These are phyloP conservation scores for Acrocalymma vagum DNA, from an alignment of 2,329 filamentous ascomycete species.

Conservation along the genomic window DNA sequence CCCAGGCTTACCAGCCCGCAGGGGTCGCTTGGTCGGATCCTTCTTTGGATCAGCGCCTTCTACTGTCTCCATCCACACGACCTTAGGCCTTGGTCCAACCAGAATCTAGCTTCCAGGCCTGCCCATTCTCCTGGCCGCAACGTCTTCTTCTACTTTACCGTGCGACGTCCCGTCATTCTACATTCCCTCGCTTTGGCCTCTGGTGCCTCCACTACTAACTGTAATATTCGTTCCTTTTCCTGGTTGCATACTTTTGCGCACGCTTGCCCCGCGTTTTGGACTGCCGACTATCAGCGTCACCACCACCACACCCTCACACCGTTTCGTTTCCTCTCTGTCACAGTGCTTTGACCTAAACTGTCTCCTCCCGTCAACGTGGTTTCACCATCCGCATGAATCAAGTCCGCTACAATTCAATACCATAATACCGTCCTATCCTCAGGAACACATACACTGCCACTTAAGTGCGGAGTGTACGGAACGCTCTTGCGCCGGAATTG, in stretches of 20 bases:
- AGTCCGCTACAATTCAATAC: constrained; percentile 24
- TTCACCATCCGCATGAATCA: constrained; percentile 36
- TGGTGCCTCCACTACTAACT: constrained; percentile 31
- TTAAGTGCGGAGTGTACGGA: constrained; percentile 15
- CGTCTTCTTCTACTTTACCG: constrained; percentile 36
- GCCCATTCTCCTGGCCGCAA: constrained; percentile 33
- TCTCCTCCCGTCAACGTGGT: constrained; percentile 23
- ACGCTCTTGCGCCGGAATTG: constrained; percentile 14
- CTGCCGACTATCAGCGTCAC: constrained; percentile 12
- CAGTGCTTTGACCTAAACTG: constrained; percentile 24
- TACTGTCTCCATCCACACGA: constrained; percentile 21
- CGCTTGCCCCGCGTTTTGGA: constrained; percentile 20
- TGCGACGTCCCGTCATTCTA: constrained; percentile 33
- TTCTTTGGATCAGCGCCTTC: constrained; percentile 38
- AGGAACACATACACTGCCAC: constrained; percentile 13
- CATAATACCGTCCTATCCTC: constrained; percentile 11
- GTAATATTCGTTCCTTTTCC: constrained; percentile 31
- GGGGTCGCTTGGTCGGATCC: constrained; percentile 30
- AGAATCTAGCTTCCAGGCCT: constrained; percentile 34
- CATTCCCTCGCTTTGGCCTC: constrained; percentile 29
- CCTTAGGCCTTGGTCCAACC: constrained; percentile 38
- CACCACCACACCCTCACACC: constrained; percentile 8
- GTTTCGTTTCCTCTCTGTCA: constrained; percentile 33
- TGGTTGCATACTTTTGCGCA: constrained; percentile 8
- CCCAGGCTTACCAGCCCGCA: constrained; percentile 33